Evolutionary conservation across 176 grass and related monocot species (phyloP).

Genomic region (Microstegium vimineum): DNA sequence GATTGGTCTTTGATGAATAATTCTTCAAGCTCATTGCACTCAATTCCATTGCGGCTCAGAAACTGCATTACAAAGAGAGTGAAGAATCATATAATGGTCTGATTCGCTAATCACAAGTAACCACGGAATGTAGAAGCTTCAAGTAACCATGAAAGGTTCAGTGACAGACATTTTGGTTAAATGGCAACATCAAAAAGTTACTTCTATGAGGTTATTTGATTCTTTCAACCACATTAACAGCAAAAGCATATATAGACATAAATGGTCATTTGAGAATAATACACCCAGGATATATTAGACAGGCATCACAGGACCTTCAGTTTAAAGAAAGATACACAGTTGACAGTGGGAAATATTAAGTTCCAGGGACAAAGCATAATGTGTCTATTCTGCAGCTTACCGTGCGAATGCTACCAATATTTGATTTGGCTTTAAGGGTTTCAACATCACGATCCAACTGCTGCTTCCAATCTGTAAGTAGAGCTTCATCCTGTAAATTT

Average conservation of each 20-base stretch:
- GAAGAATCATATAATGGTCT: neutral
- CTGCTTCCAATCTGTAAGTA: conserved; percentile 95
- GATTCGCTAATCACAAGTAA: neutral
- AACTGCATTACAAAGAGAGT: conserved; percentile 48
- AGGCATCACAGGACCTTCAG: neutral
- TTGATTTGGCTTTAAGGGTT: conserved; percentile 98
- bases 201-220: neutral
- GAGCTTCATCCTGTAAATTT: conserved; percentile 73
- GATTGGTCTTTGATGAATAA: conserved; percentile 93
- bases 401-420: conserved; percentile 65
- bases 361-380: neutral
- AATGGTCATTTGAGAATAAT: neutral
- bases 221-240: neutral
- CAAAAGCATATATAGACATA: neutral
- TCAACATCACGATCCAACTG: conserved; percentile 97
- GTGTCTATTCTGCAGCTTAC: conserved; percentile 41
- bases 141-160: neutral
- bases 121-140: neutral
- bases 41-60: conserved; percentile 68
- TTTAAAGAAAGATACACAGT: neutral
- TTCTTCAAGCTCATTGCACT: conserved; percentile 86
- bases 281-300: neutral
- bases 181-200: neutral
- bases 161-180: neutral
- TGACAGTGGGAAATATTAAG: neutral